Conservation (phyloP, 1,284 basidiomycete genomes). For the Ustilago tritici region DNA sequence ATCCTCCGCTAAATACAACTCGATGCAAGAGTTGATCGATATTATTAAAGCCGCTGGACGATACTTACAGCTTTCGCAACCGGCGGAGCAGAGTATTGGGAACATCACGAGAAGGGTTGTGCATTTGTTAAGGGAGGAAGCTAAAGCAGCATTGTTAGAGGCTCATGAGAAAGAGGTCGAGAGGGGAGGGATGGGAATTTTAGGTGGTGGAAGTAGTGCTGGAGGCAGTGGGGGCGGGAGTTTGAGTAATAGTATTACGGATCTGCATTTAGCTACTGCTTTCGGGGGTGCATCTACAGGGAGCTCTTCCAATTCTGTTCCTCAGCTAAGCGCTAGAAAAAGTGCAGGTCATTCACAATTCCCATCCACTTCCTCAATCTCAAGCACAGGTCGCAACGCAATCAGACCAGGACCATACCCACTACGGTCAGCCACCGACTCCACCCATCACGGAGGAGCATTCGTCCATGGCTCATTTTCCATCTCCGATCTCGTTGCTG, state of each 20-base stretch:
- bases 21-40: conserved; percentile 85
- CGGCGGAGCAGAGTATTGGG: conserved; percentile 89
- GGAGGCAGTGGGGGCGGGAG: conserved; percentile 26
- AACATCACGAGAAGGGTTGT: conserved; percentile 92
- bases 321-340: conserved; percentile 5
- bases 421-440: conserved; percentile 20
- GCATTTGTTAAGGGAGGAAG: conserved; percentile 91
- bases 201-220: conserved; percentile 13
- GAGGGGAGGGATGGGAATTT: background rate
- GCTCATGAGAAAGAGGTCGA: conserved; percentile 39
- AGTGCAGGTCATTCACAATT: conserved; percentile 22
- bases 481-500: conserved; percentile 65
- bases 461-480: conserved; percentile 56
- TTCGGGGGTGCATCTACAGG: conserved; percentile 23
- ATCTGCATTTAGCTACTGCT: conserved; percentile 36
- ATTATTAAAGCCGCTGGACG: conserved; percentile 85
- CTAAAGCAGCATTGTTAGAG: conserved; percentile 51
- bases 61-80: conserved; percentile 86
- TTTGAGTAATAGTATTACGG: conserved; percentile 47
- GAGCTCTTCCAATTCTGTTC: conserved; percentile 27
- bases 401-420: conserved; percentile 38
- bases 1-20: conserved; percentile 84
- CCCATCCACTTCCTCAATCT: conserved; percentile 23
- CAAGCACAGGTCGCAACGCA: background rate
- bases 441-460: conserved; percentile 7